Conservation (phyloP, 805 yeast genomes). For the Candida gorgasii region DNA sequence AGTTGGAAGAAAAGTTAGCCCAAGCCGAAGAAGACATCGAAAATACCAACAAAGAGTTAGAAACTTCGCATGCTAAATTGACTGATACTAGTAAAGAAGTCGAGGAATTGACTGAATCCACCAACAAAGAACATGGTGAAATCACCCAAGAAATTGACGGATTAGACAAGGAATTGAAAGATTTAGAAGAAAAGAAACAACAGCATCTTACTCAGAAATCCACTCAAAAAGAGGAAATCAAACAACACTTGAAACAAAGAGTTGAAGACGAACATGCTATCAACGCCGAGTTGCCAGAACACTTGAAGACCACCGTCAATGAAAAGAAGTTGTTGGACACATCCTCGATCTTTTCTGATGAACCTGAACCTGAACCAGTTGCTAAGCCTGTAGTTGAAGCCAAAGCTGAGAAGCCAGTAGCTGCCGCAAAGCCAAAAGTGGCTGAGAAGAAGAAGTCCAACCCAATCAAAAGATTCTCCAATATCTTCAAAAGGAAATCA, state of each 20-base stretch:
- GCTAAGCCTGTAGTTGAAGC: constrained; percentile 11
- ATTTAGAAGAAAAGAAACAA: constrained; percentile 34
- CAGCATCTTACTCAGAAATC: constrained; percentile 37
- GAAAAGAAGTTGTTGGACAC: constrained; percentile 40
- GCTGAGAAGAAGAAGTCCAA: constrained; percentile 11
- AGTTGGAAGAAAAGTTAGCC: constrained; percentile 45
- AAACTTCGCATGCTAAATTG: constrained; percentile 35
- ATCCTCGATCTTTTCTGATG: constrained; percentile 37
- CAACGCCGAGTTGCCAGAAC: constrained; percentile 53
- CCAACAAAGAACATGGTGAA: constrained; percentile 26
- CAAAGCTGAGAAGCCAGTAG: constrained; percentile 10
- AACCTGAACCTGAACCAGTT: constrained; percentile 12
- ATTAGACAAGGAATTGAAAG: constrained; percentile 44
- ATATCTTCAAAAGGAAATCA: constrained; percentile 15
- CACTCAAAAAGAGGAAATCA: constrained; percentile 34
- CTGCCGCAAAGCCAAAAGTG: background rate
- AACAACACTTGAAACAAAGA: constrained; percentile 28
- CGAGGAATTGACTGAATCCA: constrained; percentile 30
- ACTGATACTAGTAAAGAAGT: constrained; percentile 41
- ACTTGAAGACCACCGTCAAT: constrained; percentile 40
- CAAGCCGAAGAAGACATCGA: constrained; percentile 40
- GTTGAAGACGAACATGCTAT: constrained; percentile 51
- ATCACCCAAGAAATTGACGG: constrained; percentile 31
- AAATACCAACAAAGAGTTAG: constrained; percentile 32
- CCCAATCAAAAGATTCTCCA: constrained; percentile 16